phyloP scores from a whole-genome alignment of 257 asterid species.

The Jacaranda copaia region DNA sequence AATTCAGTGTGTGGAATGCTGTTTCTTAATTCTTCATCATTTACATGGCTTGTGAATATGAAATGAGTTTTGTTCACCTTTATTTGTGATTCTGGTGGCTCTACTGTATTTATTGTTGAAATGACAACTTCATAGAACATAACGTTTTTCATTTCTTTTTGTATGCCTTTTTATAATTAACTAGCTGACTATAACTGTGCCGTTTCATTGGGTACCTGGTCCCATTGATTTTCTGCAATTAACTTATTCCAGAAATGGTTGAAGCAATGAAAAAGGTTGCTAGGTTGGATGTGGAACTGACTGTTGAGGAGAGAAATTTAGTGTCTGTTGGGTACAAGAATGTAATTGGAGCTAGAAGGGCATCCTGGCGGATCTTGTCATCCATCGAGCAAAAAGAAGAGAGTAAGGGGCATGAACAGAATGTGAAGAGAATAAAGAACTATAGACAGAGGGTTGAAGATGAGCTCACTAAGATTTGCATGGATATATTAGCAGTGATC shows the following conservation, averaged over 20 bases:
- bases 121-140: neutral
- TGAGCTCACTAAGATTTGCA: constrained; percentile 79
- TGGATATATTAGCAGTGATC: constrained; percentile 69
- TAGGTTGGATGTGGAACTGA: constrained; percentile 72
- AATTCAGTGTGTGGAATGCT: neutral
- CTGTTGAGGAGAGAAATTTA: constrained; percentile 78
- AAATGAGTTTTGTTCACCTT: neutral
- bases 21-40: neutral
- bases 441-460: constrained; percentile 75
- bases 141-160: neutral
- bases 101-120: neutral
- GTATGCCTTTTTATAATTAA: neutral
- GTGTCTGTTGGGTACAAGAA: constrained; percentile 84
- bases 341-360: constrained; percentile 83
- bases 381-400: constrained; percentile 80
- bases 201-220: neutral
- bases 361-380: constrained; percentile 81
- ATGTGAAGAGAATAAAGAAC: constrained; percentile 69
- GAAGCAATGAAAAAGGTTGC: constrained; percentile 81
- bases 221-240: neutral
- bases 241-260: constrained; percentile 69
- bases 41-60: neutral
- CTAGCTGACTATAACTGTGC: neutral
- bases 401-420: constrained; percentile 74
- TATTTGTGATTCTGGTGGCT: neutral